Percentiles rank a stretch among this genome's conserved stretches.
phyloP scores from a whole-genome alignment of 1,139 yeast species.

The Pichia sp. region DNA sequence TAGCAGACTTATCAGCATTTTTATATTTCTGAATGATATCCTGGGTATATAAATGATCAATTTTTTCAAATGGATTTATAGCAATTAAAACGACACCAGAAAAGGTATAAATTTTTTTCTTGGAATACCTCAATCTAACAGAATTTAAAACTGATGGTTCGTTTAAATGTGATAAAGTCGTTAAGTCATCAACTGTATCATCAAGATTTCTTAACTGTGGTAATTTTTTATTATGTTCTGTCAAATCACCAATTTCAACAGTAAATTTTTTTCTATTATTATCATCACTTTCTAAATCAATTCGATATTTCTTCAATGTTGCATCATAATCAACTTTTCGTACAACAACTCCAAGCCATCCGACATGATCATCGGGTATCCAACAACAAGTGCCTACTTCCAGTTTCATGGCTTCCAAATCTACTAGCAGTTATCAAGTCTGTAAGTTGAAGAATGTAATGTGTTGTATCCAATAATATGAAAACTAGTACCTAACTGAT shows the following conservation, averaged over 20 bases:
- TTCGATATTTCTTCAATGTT: slow-evolving; percentile 43
- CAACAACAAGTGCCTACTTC: slow-evolving; percentile 62
- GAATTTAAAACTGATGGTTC: slow-evolving; percentile 97
- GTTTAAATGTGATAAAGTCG: slow-evolving; percentile 83
- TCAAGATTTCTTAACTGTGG: slow-evolving; percentile 89
- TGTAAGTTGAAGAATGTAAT: too few species aligned
- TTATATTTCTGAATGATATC: slow-evolving; percentile 93
- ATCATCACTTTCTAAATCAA: slow-evolving; percentile 59
- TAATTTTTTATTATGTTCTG: slow-evolving; percentile 44
- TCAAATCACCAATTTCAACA: slow-evolving; percentile 41
- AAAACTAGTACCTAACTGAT: too few species aligned
- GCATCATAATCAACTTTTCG: slow-evolving; percentile 34
- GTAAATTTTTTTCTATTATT: slow-evolving; percentile 44
- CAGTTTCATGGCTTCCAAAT: slow-evolving; percentile 5
- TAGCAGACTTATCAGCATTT: slow-evolving; percentile 83
- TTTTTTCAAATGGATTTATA: slow-evolving; percentile 88
- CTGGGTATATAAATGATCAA: slow-evolving; percentile 81
- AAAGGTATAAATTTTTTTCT: slow-evolving; percentile 86
- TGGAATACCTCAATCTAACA: slow-evolving; percentile 79
- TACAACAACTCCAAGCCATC: slow-evolving; percentile 90
- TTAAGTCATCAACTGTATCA: slow-evolving; percentile 95
- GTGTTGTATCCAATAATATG: too few species aligned
- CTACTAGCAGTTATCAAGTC: too few species aligned
- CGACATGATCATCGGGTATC: slow-evolving; percentile 82
- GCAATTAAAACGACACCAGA: slow-evolving; percentile 97